Evolutionary conservation across 306 rosid species (phyloP).

Genomic region (Benincasa hispida): DNA sequence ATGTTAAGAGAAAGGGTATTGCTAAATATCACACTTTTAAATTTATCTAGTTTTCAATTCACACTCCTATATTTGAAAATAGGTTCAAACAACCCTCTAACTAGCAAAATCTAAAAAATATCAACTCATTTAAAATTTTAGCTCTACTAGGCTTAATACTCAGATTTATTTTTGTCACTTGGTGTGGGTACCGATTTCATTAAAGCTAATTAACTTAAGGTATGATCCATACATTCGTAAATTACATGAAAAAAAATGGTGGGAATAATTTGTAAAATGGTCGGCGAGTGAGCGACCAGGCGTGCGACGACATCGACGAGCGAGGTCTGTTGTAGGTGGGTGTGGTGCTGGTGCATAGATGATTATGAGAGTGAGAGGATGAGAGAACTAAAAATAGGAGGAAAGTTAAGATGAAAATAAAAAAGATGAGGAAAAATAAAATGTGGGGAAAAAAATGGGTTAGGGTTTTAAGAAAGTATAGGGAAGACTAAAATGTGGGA

Average conservation of each 20-base stretch:
- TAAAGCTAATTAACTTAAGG: neutral
- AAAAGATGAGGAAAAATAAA: too few relatives aligned
- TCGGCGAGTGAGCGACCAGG: too few relatives aligned
- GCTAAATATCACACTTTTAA: neutral
- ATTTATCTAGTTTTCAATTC: neutral
- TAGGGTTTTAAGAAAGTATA: too few relatives aligned
- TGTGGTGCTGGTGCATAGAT: too few relatives aligned
- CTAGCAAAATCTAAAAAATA: neutral
- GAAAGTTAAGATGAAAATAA: too few relatives aligned
- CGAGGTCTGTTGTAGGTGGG: too few relatives aligned
- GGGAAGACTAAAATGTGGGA: too few relatives aligned
- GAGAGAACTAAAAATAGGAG: too few relatives aligned
- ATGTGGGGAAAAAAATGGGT: too few relatives aligned
- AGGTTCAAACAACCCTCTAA: neutral
- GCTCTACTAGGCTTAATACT: neutral
- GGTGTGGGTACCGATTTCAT: neutral
- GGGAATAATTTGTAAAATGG: too few relatives aligned
- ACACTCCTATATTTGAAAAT: neutral
- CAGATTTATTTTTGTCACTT: neutral
- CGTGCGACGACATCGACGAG: too few relatives aligned
- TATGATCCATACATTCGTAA: neutral
- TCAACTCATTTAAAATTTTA: neutral
- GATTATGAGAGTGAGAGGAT: too few relatives aligned
- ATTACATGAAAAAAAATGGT: neutral
- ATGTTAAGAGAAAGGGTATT: neutral